phyloP scores from a whole-genome alignment of 1,284 basidiomycete species.

The Grifola frondosa region DNA sequence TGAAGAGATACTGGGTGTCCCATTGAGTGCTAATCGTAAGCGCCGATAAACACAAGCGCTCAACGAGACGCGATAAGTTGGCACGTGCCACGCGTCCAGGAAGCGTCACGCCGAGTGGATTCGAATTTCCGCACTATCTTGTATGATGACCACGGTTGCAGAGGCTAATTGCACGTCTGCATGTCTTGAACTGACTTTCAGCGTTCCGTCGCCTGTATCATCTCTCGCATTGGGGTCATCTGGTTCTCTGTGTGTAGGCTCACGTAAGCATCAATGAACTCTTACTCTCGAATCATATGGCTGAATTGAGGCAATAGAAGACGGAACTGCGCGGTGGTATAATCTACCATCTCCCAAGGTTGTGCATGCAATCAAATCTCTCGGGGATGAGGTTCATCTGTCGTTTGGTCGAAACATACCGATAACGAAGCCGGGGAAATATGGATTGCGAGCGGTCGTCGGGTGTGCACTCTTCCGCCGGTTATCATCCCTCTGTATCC shows the following conservation, averaged over 20 bases:
- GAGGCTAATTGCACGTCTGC: neutral
- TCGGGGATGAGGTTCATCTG: conserved; percentile 62
- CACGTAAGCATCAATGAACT: conserved; percentile 17
- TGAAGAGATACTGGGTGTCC: no score
- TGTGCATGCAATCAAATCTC: conserved; percentile 57
- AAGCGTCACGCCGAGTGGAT: no score
- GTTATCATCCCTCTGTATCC: neutral
- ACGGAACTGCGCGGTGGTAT: conserved; percentile 71
- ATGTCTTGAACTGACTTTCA: conserved; percentile 10
- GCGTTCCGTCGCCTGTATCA: conserved; percentile 22
- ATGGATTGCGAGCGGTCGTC: conserved; percentile 62
- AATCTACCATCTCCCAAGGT: conserved; percentile 58
- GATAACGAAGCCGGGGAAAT: conserved; percentile 42
- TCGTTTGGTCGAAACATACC: conserved; percentile 44
- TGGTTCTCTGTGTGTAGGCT: conserved; percentile 23
- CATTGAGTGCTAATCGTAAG: no score
- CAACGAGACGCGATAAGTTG: no score
- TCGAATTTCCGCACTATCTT: no score
- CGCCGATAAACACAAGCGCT: no score
- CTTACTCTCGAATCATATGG: neutral
- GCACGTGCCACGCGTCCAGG: no score
- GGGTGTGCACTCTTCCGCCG: conserved; percentile 37
- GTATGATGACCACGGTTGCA: neutral
- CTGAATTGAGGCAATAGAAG: conserved; percentile 42
- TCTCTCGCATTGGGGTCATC: conserved; percentile 17